Percentiles rank a stretch among this genome's conserved stretches.
Evolutionary conservation across 2,329 filamentous ascomycete genomes (phyloP).

Genomic region (Colletotrichum noveboracense): DNA sequence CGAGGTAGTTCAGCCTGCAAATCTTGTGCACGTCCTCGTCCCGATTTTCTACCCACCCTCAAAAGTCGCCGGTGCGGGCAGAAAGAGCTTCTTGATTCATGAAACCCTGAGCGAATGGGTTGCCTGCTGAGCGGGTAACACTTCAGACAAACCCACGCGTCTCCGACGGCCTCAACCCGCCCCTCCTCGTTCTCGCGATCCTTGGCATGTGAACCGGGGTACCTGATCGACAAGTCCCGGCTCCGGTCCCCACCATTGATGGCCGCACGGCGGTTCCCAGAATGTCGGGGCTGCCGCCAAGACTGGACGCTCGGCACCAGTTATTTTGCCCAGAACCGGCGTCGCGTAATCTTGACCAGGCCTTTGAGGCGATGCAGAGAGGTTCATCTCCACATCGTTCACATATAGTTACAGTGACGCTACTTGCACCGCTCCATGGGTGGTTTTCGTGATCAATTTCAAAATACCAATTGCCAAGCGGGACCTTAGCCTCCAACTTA

Average conservation of each 20-base stretch:
- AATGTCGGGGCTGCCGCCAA: neutral
- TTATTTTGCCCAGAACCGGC: neutral
- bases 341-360: neutral
- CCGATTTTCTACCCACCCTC: neutral
- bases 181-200: neutral
- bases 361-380: neutral
- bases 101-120: neutral
- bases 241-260: neutral
- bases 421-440: neutral
- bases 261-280: neutral
- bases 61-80: neutral
- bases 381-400: neutral
- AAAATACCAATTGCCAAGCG: neutral
- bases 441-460: neutral
- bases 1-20: neutral
- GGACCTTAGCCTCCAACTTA: neutral
- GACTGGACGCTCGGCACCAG: neutral
- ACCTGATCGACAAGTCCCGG: neutral
- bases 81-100: neutral
- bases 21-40: neutral
- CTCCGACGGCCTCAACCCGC: neutral
- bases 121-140: neutral
- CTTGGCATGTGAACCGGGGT: neutral
- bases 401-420: neutral
- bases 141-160: neutral